A percentile compares a stretch with the other conserved stretches of the same genome.
These are phyloP conservation scores for Massarina eburnea DNA, from an alignment of 2,329 filamentous ascomycete genomes.

Conservation along the genomic window DNA sequence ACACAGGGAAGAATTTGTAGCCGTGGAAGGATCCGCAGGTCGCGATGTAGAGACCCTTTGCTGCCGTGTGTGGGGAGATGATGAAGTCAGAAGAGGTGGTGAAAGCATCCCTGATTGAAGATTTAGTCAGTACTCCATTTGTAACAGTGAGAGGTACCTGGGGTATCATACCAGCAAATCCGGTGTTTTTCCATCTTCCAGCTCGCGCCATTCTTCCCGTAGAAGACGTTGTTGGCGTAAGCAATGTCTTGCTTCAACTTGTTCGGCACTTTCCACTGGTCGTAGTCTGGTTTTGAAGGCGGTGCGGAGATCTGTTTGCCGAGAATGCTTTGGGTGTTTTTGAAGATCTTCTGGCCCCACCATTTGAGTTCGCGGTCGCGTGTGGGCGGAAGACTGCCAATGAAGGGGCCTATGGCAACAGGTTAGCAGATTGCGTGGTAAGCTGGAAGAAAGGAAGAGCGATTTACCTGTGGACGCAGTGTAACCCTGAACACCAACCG, in stretches of 20 bases:
- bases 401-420: conserved; percentile 22
- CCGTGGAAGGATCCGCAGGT: conserved; percentile 64
- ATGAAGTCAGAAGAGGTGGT: conserved; percentile 59
- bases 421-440: not conserved
- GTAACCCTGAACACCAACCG: conserved; percentile 36
- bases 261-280: conserved; percentile 63
- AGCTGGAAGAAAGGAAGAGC: not conserved
- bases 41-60: conserved; percentile 55
- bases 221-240: conserved; percentile 60
- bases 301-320: conserved; percentile 62
- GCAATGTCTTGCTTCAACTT: conserved; percentile 61
- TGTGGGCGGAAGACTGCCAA: conserved; percentile 35
- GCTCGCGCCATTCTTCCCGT: conserved; percentile 56
- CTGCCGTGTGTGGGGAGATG: conserved; percentile 53
- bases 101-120: conserved; percentile 62
- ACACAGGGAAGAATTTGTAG: conserved; percentile 62
- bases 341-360: conserved; percentile 41
- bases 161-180: conserved; percentile 61
- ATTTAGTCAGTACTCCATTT: not conserved
- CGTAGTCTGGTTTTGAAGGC: conserved; percentile 59
- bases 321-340: conserved; percentile 34
- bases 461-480: conserved; percentile 23
- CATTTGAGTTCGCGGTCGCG: conserved; percentile 38
- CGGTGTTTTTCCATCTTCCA: conserved; percentile 65
- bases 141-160: not conserved